These are phyloP conservation scores for Myotisia sp. DNA, from an alignment of 2,329 filamentous ascomycete species.

Conservation along the genomic window DNA sequence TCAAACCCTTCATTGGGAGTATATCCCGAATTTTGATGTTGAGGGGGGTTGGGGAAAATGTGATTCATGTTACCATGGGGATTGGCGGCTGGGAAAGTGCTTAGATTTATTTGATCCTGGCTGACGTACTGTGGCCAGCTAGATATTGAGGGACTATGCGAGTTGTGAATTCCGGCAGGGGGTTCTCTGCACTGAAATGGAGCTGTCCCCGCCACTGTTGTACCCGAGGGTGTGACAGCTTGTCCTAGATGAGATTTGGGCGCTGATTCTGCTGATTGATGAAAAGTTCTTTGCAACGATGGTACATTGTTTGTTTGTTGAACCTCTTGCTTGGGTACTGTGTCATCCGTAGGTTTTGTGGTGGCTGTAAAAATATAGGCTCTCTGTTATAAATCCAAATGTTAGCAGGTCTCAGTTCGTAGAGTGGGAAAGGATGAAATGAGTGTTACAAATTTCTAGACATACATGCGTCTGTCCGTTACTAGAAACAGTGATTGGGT, in stretches of 20 bases:
- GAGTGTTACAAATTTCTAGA: too few species aligned
- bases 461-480: too few species aligned
- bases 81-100: neutral
- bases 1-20: neutral
- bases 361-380: too few species aligned
- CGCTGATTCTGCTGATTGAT: too few species aligned
- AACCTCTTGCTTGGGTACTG: neutral
- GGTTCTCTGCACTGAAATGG: neutral
- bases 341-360: neutral
- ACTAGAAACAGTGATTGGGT: too few species aligned
- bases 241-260: too few species aligned
- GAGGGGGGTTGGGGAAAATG: neutral
- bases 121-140: constrained; percentile 2
- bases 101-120: constrained; percentile 1
- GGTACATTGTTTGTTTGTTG: neutral
- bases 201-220: neutral
- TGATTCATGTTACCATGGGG: too few species aligned
- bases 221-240: neutral
- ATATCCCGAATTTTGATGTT: neutral
- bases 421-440: too few species aligned
- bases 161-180: neutral
- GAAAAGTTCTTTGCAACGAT: too few species aligned
- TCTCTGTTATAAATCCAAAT: too few species aligned
- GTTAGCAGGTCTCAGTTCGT: too few species aligned
- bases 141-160: neutral